Percentiles rank a stretch among this genome's conserved stretches.
These are phyloP conservation scores for Kodamaea kakaduensis DNA, from an alignment of 805 yeast genomes.

Conservation along the genomic window DNA sequence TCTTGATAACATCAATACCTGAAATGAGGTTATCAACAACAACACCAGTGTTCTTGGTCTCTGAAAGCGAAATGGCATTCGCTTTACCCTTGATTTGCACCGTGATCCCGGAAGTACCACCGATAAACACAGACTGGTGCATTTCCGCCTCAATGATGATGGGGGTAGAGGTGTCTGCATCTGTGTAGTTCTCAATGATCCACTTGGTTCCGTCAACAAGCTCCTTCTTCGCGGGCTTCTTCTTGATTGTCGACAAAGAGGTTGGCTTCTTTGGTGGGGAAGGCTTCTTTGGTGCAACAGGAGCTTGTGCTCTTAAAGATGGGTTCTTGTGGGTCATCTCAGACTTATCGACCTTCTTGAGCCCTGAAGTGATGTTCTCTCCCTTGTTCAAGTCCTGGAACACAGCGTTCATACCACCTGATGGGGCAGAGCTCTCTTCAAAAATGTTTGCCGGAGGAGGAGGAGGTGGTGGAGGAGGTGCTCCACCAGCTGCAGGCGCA, in stretches of 20 bases:
- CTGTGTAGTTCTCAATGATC: slow-evolving; percentile 78
- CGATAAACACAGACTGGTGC: slow-evolving; percentile 87
- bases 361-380: slow-evolving; percentile 72
- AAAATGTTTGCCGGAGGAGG: slow-evolving; percentile 80
- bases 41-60: slow-evolving; percentile 67
- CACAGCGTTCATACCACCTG: slow-evolving; percentile 73
- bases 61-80: slow-evolving; percentile 78
- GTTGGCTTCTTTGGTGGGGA: slow-evolving; percentile 82
- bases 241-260: slow-evolving; percentile 40
- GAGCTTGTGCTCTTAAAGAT: slow-evolving; percentile 59
- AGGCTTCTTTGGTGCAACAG: slow-evolving; percentile 51
- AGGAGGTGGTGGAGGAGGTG: slow-evolving; percentile 83
- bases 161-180: slow-evolving; percentile 49
- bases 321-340: slow-evolving; percentile 95
- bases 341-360: slow-evolving; percentile 88
- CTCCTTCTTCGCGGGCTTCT: slow-evolving; percentile 52
- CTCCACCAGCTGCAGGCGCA: slow-evolving; percentile 17
- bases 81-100: slow-evolving; percentile 87
- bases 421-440: slow-evolving; percentile 15
- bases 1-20: slow-evolving; percentile 83
- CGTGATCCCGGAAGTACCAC: slow-evolving; percentile 69
- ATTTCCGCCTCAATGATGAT: slow-evolving; percentile 72
- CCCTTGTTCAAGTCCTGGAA: slow-evolving; percentile 91
- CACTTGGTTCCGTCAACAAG: slow-evolving; percentile 78
- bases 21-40: slow-evolving; percentile 83